Base-by-base conservation (phyloP, 1,284 basidiomycete species). In the Phaffia rhodozyma region DNA sequence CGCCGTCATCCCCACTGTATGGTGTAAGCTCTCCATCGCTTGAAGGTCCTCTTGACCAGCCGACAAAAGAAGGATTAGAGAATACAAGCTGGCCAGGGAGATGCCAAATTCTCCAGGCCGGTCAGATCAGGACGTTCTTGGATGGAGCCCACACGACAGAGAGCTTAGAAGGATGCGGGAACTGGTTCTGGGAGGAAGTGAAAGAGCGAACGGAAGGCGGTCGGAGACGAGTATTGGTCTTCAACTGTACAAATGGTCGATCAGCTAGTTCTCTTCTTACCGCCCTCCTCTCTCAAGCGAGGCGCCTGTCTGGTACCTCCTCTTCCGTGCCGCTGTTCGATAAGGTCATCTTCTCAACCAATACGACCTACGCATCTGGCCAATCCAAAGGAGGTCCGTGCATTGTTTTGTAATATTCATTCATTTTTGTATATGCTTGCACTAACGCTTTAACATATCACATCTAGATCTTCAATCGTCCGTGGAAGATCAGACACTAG, bases 111-210 rank as follows among this genome's bases (percentile, higher is more conserved):
- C 84, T 96, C 7, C 66, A 69, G 3, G 86, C 91, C 68, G 34
- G 57, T 23, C 71, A 78, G 60, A 51, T 73, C 2, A 78, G 82
- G 1, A 98, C 92, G 91, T 90, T 86, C 74, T 78, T 98, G 29
- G 96, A 98, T 73, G 96, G 96, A 1, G 93, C 94, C 18, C 96
- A 98, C 74, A 99, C 96, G 0, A 77, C 83, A 18, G 96, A 98
- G 73, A 96, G 91, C 71, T 79, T 99, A 34, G 80, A 82, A 55
- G 89, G 85, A 66, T 94, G 93, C 70, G 82, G 88, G 23, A 79
- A 87, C 66, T 99, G 96, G 96, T 94, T 74, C 62, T 72, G 71
- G 74, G 71, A 23, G 74, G 72, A 69, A 67, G 64, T 21, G 54
- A 60, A 38, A 29, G 53, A 55, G 58, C n/a, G 7, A n/a, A 30